Evolutionary conservation across 179 eudicot species (phyloP).

Genomic region (Silene vulgaris): DNA sequence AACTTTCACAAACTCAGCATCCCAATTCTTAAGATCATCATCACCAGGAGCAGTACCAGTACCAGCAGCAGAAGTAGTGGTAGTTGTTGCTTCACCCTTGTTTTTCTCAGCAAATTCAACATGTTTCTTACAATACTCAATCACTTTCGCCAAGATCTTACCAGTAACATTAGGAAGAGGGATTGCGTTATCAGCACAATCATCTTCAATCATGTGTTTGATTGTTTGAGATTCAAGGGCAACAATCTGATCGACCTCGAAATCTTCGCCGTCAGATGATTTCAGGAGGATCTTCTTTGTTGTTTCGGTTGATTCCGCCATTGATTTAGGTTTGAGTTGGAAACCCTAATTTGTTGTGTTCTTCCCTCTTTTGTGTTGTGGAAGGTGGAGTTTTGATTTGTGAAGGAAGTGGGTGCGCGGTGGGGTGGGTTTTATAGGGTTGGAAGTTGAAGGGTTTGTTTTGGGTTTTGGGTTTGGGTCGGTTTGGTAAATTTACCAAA

Average conservation of each 20-base stretch:
- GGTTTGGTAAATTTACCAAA: background rate
- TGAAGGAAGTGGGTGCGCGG: background rate
- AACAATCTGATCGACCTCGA: slow-evolving; percentile 38
- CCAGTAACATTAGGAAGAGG: slow-evolving; percentile 51
- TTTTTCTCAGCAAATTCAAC: slow-evolving; percentile 26
- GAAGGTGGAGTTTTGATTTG: background rate
- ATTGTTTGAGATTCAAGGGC: slow-evolving; percentile 52
- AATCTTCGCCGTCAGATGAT: slow-evolving; percentile 44
- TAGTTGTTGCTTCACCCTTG: background rate
- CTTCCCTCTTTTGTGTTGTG: background rate
- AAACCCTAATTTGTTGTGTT: background rate
- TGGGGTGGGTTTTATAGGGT: background rate
- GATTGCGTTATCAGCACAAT: slow-evolving; percentile 40
- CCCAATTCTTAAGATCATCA: slow-evolving; percentile 40
- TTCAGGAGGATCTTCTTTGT: slow-evolving; percentile 24
- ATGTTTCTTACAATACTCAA: slow-evolving; percentile 59
- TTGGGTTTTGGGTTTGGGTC: background rate
- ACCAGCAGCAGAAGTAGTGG: background rate
- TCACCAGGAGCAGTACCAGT: background rate
- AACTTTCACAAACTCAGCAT: slow-evolving; percentile 45
- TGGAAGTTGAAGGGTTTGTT: background rate
- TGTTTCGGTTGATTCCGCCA: background rate
- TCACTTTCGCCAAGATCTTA: slow-evolving; percentile 43
- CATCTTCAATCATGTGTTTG: slow-evolving; percentile 56
- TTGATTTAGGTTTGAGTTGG: background rate